A percentile compares a stretch with the other conserved stretches of the same genome.
phyloP scores from a whole-genome alignment of 495 filamentous ascomycete genomes.

The Clavariopsis aquatica region DNA sequence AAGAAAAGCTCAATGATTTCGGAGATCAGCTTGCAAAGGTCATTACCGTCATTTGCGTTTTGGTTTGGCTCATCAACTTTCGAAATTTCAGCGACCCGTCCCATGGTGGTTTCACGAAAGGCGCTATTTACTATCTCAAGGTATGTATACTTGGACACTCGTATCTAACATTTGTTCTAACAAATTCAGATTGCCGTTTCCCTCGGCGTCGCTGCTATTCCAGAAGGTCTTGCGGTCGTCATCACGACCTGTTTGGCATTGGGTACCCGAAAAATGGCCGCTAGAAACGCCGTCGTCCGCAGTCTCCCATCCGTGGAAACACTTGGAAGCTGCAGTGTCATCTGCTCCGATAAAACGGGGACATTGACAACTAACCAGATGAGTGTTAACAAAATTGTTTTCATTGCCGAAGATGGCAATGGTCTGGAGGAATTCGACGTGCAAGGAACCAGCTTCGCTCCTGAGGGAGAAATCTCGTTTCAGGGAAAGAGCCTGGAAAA shows the following conservation, averaged over 20 bases:
- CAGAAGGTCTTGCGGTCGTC: conserved; percentile 94
- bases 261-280: conserved; percentile 96
- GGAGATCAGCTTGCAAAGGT: conserved; percentile 96
- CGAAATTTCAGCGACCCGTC: conserved; percentile 92
- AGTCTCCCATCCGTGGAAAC: conserved; percentile 97
- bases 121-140: conserved; percentile 99
- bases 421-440: conserved; percentile 86
- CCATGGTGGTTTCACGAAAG: conserved; percentile 94
- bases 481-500: conserved; percentile 69
- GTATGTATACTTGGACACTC: conserved; percentile 18
- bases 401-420: conserved; percentile 69
- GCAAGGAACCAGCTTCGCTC: conserved; percentile 91
- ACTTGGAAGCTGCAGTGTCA: conserved; percentile 96
- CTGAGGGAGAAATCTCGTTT: conserved; percentile 69
- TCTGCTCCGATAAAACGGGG: conserved; percentile 99
- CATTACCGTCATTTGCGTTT: conserved; percentile 91
- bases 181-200: conserved; percentile 80
- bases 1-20: conserved; percentile 98
- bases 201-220: conserved; percentile 95
- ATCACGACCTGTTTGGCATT: conserved; percentile 96
- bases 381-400: conserved; percentile 93
- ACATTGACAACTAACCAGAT: conserved; percentile 99
- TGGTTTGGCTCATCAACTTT: conserved; percentile 98
- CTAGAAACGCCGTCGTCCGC: conserved; percentile 94
- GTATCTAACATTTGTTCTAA: conserved; percentile 17